Percentiles rank a stretch among this genome's conserved stretches.
Conservation (phyloP, 345 rosid genomes). For the Brassica juncea region DNA sequence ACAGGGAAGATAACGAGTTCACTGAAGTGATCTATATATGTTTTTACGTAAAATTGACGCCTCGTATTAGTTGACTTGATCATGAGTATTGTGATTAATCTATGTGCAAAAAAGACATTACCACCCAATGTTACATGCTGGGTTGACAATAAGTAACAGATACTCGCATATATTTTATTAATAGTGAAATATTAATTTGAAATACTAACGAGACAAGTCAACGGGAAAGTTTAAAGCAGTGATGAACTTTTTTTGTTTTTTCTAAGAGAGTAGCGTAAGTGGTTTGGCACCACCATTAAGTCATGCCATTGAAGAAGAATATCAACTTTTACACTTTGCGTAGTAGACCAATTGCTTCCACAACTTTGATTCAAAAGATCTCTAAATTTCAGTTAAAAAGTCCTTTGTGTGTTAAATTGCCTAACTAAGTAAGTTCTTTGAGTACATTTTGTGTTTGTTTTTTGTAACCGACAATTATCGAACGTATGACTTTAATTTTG, state of each 20-base stretch:
- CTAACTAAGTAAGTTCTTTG: neutral
- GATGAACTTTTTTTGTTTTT: neutral
- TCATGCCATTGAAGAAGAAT: constrained; percentile 36
- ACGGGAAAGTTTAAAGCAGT: constrained; percentile 2
- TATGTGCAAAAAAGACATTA: neutral
- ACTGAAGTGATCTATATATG: too few species aligned
- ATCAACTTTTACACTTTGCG: constrained; percentile 38
- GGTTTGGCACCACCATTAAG: constrained; percentile 41
- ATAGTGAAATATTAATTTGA: neutral
- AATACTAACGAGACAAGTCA: constrained; percentile 23
- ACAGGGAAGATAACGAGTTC: too few species aligned
- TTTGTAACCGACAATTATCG: too few species aligned
- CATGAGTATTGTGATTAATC: neutral
- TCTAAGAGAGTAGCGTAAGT: constrained; percentile 27
- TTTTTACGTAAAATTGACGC: neutral
- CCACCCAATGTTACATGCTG: neutral
- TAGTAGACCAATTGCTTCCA: constrained; percentile 26
- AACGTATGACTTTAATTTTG: too few species aligned
- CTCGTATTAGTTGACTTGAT: constrained; percentile 3
- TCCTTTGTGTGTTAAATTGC: neutral
- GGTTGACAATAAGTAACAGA: neutral
- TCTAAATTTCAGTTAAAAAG: neutral
- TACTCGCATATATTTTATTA: neutral
- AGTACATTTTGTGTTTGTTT: constrained; percentile 1
- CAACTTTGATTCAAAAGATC: constrained; percentile 1